Conservation (phyloP, 2,329 filamentous ascomycete species). For the Neurospora sp. region DNA sequence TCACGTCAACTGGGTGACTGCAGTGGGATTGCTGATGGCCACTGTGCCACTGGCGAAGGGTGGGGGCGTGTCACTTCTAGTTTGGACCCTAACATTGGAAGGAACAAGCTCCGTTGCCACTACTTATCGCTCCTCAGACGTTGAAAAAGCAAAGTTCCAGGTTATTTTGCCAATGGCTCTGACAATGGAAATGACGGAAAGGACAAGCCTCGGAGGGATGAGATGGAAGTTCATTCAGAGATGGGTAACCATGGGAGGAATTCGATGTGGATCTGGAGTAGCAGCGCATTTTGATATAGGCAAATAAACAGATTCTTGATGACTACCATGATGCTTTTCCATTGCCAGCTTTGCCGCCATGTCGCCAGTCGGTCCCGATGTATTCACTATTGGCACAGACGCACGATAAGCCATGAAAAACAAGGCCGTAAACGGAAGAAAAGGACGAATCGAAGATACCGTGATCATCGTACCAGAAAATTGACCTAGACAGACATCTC, state of each 20-base stretch:
- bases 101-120: neutral
- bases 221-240: neutral
- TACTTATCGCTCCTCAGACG: neutral
- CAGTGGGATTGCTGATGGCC: neutral
- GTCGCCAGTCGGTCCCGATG: neutral
- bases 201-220: neutral
- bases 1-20: neutral
- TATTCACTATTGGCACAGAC: neutral
- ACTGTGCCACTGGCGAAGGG: neutral
- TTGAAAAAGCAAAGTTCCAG: neutral
- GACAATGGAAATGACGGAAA: neutral
- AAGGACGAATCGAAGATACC: neutral
- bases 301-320: neutral
- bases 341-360: neutral
- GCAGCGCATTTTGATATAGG: neutral
- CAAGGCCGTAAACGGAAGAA: neutral
- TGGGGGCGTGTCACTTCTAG: neutral
- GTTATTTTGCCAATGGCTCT: neutral
- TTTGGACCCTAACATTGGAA: neutral
- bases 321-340: neutral
- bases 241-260: neutral
- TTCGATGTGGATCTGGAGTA: neutral
- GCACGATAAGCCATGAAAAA: neutral
- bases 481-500: constrained; percentile 74
- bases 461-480: too few relatives aligned